Evolutionary conservation across 495 filamentous ascomycete species (phyloP).

Genomic region (Penicillium coprophilum): DNA sequence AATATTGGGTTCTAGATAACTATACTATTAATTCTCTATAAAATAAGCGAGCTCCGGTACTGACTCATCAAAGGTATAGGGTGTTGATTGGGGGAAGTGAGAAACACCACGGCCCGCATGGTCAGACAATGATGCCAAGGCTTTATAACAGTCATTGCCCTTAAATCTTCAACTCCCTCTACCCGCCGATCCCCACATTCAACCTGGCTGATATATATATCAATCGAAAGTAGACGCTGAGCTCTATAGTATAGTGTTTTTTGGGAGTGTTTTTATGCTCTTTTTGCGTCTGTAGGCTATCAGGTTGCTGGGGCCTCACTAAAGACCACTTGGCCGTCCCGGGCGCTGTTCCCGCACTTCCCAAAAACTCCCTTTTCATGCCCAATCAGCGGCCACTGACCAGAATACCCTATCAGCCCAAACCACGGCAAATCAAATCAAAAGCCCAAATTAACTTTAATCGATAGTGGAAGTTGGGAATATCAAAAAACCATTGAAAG

Average conservation of each 20-base stretch:
- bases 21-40: neutral
- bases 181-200: neutral
- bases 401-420: neutral
- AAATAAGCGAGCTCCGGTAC: neutral
- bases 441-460: neutral
- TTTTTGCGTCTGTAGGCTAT: neutral
- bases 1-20: neutral
- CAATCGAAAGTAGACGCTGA: neutral
- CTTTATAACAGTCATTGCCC: neutral
- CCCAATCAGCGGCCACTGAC: neutral
- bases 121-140: constrained; percentile 1
- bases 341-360: neutral
- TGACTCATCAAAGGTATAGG: neutral
- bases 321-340: neutral
- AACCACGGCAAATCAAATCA: neutral
- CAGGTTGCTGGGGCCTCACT: neutral
- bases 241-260: neutral
- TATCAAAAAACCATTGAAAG: neutral
- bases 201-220: neutral
- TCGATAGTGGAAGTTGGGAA: neutral
- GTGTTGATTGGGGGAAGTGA: neutral
- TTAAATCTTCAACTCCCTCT: neutral
- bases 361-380: neutral
- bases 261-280: neutral
- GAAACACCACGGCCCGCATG: neutral